Evolutionary conservation across 2,329 filamentous ascomycete species (phyloP).

Genomic region (Fusarium sp.): DNA sequence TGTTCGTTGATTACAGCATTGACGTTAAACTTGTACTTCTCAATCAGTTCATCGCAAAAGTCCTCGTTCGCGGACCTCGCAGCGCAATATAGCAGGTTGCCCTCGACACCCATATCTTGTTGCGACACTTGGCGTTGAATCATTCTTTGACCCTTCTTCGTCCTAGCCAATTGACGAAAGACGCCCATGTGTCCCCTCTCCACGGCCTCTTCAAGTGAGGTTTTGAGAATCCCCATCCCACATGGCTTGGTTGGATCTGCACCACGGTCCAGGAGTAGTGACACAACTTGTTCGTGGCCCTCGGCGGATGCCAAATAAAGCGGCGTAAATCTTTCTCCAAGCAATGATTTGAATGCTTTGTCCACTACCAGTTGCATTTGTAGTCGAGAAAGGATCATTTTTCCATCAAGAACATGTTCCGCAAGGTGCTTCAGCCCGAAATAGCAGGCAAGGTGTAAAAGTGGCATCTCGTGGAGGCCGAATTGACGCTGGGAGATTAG

Average conservation of each 20-base stretch:
- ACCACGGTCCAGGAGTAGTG: neutral
- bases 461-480: rapidly evolving
- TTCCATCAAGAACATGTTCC: neutral
- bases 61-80: neutral
- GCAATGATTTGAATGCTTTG: rapidly evolving
- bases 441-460: neutral
- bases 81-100: neutral
- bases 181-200: neutral
- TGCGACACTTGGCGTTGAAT: neutral
- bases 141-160: neutral
- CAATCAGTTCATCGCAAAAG: neutral
- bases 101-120: too few species aligned
- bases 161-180: neutral
- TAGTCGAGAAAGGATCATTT: neutral
- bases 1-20: neutral
- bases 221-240: rapidly evolving
- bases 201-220: neutral
- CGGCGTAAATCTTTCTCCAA: neutral
- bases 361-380: neutral
- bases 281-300: neutral
- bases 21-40: neutral
- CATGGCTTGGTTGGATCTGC: neutral
- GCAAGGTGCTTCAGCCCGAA: neutral
- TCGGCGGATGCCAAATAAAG: neutral
- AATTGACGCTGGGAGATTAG: rapidly evolving